phyloP scores from a whole-genome alignment of 2,329 filamentous ascomycete genomes.

The Davidsoniella virescens region DNA sequence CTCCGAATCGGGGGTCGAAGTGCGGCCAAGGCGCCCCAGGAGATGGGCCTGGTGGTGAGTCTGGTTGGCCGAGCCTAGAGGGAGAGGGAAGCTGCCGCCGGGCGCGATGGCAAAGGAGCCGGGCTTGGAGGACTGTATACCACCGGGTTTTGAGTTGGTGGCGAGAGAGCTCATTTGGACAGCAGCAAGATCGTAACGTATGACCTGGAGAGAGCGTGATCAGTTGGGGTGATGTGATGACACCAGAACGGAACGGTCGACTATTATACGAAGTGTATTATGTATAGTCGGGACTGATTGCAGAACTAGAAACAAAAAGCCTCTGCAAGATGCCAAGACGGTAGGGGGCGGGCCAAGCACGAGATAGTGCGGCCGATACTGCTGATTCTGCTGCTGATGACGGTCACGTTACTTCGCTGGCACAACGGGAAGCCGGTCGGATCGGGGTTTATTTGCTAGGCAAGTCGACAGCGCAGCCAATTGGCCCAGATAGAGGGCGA shows the following conservation, averaged over 20 bases:
- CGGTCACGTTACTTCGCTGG: too few species aligned
- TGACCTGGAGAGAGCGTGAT: slow-evolving; percentile 8
- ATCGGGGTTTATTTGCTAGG: too few species aligned
- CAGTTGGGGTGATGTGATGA: not conserved
- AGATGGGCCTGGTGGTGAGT: slow-evolving; percentile 34
- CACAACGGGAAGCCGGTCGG: too few species aligned
- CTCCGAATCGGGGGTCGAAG: slow-evolving; percentile 86
- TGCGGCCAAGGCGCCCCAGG: slow-evolving; percentile 56
- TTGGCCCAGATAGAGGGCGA: too few species aligned
- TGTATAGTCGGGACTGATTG: too few species aligned
- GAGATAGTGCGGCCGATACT: too few species aligned
- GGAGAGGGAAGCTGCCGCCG: slow-evolving; percentile 24
- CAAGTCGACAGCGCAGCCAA: too few species aligned
- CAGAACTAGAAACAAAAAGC: not conserved
- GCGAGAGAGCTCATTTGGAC: slow-evolving; percentile 9
- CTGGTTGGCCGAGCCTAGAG: slow-evolving; percentile 40
- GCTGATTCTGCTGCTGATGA: too few species aligned
- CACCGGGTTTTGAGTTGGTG: slow-evolving; percentile 3
- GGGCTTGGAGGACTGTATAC: slow-evolving; percentile 4
- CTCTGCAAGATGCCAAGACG: not conserved
- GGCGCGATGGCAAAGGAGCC: slow-evolving; percentile 8
- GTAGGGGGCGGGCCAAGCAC: not conserved
- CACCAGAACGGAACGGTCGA: not conserved
- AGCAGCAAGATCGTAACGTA: slow-evolving; percentile 6
- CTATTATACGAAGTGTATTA: too few species aligned